These are phyloP conservation scores for Chalara sp. DNA, from an alignment of 2,329 filamentous ascomycete species.

Conservation along the genomic window DNA sequence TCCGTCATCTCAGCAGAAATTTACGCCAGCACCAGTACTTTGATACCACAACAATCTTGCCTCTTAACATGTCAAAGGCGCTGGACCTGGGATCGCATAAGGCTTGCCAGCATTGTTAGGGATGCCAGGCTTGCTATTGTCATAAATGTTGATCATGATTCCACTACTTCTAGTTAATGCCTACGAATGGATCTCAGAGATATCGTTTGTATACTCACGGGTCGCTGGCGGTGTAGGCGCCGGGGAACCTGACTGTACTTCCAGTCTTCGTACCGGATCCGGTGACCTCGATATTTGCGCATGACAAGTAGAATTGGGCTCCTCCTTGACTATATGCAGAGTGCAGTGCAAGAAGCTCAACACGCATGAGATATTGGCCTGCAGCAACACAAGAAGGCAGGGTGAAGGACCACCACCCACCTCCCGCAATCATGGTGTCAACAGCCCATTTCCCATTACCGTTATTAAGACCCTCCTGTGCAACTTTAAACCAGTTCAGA, in stretches of 20 bases:
- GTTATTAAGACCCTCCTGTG: background rate
- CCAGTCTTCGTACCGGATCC: background rate
- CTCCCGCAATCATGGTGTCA: background rate
- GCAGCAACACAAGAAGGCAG: background rate
- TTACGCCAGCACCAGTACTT: too few species aligned
- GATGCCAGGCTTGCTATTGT: background rate
- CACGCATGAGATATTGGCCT: background rate
- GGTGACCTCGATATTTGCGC: background rate
- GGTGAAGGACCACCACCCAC: background rate
- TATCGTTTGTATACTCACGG: background rate
- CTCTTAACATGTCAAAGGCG: too few species aligned
- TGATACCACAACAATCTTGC: too few species aligned
- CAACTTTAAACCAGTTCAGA: background rate
- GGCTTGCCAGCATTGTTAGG: background rate
- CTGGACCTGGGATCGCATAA: too few species aligned
- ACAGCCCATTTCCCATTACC: background rate
- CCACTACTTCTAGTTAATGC: background rate
- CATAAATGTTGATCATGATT: background rate
- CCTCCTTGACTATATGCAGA: background rate
- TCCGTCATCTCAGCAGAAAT: too few species aligned
- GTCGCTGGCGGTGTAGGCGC: background rate
- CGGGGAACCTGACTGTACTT: background rate
- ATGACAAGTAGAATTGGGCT: background rate
- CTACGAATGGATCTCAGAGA: too few species aligned
- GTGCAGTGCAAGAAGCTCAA: background rate